Conservation (phyloP, 2,329 filamentous ascomycete species). For the Thelonectria blattea region DNA sequence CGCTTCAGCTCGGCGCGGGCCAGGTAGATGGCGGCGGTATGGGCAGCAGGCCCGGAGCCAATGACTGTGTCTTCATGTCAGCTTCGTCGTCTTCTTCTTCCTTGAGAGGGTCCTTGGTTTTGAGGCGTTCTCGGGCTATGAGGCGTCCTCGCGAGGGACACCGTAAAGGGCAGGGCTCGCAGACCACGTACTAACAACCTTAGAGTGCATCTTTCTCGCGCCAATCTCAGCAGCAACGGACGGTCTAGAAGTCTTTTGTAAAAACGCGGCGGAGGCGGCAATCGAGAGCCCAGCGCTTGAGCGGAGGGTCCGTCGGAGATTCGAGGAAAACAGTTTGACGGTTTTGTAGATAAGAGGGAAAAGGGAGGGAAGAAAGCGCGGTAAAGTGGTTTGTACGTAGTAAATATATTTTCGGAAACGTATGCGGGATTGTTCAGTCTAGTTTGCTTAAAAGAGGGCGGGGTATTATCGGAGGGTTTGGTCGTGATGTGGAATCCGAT, state of each 20-base stretch:
- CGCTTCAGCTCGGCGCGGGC: conserved; percentile 91
- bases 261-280: conserved; percentile 69
- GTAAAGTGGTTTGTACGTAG: conserved; percentile 14
- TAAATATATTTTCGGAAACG: background rate
- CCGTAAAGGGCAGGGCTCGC: conserved; percentile 16
- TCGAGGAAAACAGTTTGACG: conserved; percentile 93
- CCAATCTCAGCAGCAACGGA: conserved; percentile 43
- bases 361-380: conserved; percentile 1
- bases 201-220: conserved; percentile 81
- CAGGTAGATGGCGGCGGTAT: conserved; percentile 96
- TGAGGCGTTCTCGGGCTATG: background rate
- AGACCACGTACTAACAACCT: conserved; percentile 78
- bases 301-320: conserved; percentile 76
- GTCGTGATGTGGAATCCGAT: conserved; percentile 12
- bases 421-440: background rate
- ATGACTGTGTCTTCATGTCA: conserved; percentile 58
- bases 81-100: conserved; percentile 4
- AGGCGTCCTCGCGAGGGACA: background rate
- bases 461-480: conserved; percentile 26
- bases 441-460: conserved; percentile 1
- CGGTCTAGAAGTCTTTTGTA: conserved; percentile 57
- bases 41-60: conserved; percentile 95
- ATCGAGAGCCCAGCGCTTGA: conserved; percentile 77
- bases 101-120: background rate
- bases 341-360: conserved; percentile 16